Percentiles rank a stretch among this genome's conserved stretches.
Evolutionary conservation across 2,329 filamentous ascomycete genomes (phyloP).

Genomic region (Colletotrichum spinosum): DNA sequence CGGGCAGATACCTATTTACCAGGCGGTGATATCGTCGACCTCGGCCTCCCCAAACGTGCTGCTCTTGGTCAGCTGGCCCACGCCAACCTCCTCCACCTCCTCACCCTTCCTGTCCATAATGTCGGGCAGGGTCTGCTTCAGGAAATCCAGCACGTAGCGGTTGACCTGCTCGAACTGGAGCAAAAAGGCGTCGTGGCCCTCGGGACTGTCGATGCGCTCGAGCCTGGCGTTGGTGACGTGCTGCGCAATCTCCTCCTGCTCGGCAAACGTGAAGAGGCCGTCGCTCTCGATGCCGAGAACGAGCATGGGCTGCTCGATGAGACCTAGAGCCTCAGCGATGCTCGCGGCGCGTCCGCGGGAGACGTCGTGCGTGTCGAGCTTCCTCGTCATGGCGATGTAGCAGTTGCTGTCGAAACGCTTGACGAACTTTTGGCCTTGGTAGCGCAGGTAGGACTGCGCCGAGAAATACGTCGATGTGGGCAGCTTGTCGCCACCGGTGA

Average conservation of each 20-base stretch:
- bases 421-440: conserved; percentile 97
- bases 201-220: conserved; percentile 90
- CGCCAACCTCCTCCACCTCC: conserved; percentile 58
- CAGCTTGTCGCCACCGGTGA: conserved; percentile 63
- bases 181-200: conserved; percentile 96
- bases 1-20: conserved; percentile 62
- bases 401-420: conserved; percentile 98
- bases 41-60: conserved; percentile 97
- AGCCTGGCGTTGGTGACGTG: conserved; percentile 82
- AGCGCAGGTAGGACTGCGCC: conserved; percentile 95
- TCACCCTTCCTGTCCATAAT: conserved; percentile 79
- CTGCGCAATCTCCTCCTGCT: conserved; percentile 91
- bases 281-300: conserved; percentile 96
- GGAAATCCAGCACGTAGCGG: conserved; percentile 83
- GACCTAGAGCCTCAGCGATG: conserved; percentile 79
- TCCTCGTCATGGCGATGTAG: conserved; percentile 98
- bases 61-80: conserved; percentile 79
- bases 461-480: conserved; percentile 91
- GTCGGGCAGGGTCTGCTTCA: conserved; percentile 84
- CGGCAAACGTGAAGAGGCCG: conserved; percentile 95
- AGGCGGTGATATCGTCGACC: conserved; percentile 95
- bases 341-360: conserved; percentile 78
- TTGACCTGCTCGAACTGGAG: conserved; percentile 99
- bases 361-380: conserved; percentile 96
- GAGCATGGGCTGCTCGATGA: conserved; percentile 89